A percentile compares a stretch with the other conserved stretches of the same genome.
Evolutionary conservation across 768 basidiomycete species (phyloP).

Genomic region (Gloeostereum incarnatum): DNA sequence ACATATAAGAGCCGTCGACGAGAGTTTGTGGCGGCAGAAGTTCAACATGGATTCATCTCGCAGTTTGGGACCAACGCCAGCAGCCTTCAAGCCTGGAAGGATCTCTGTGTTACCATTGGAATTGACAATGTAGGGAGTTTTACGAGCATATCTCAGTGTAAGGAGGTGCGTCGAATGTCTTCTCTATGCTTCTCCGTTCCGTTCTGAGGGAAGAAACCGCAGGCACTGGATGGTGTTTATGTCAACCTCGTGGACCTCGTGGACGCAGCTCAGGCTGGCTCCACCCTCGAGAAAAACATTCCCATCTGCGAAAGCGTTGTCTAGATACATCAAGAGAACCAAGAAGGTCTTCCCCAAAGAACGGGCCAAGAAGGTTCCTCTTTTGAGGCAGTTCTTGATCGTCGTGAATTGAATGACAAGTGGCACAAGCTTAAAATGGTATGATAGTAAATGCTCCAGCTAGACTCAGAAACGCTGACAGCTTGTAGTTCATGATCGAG

Average conservation of each 20-base stretch:
- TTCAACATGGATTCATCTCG: conserved; percentile 5
- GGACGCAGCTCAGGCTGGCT: conserved; percentile 6
- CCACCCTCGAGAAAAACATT: conserved; percentile 5
- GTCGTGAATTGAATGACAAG: too few species aligned
- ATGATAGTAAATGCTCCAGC: too few species aligned
- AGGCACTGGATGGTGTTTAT: conserved; percentile 8
- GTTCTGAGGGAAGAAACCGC: background rate
- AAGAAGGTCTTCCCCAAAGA: conserved; percentile 11
- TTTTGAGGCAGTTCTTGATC: conserved; percentile 11
- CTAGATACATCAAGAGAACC: conserved; percentile 10
- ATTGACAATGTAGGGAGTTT: conserved; percentile 1
- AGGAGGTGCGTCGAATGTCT: conserved; percentile 3
- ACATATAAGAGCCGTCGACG: conserved; percentile 8
- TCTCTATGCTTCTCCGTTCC: background rate
- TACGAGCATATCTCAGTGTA: conserved; percentile 9
- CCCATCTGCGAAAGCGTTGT: conserved; percentile 3
- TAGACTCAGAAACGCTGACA: too few species aligned
- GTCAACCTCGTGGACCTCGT: conserved; percentile 13
- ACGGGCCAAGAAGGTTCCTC: conserved; percentile 9
- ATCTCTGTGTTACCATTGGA: conserved; percentile 8
- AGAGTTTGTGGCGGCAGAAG: conserved; percentile 6
- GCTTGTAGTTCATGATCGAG: too few species aligned
- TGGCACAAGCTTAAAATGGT: too few species aligned
- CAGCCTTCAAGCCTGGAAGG: conserved; percentile 10
- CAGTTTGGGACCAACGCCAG: conserved; percentile 7